These are phyloP conservation scores for Helichrysum umbraculigerum DNA, from an alignment of 129 eudicot species.

Conservation along the genomic window DNA sequence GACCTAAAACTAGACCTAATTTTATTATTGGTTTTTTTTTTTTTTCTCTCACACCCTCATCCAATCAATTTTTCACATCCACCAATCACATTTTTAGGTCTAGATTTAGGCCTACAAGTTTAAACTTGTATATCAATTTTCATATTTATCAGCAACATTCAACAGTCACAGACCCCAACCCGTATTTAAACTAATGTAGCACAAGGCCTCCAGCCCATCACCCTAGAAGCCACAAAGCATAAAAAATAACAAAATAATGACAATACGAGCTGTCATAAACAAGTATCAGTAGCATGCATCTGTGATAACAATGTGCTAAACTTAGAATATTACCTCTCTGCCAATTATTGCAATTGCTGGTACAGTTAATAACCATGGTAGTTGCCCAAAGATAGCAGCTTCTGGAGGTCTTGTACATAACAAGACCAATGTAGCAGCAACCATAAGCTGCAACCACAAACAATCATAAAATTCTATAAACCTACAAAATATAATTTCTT, in stretches of 20 bases:
- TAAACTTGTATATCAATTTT: too few relatives aligned
- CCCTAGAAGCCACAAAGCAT: background rate
- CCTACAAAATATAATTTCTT: background rate
- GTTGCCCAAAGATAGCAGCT: constrained; percentile 63
- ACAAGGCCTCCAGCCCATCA: background rate
- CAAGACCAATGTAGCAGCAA: constrained; percentile 89
- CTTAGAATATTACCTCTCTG: constrained; percentile 66
- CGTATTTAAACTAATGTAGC: background rate
- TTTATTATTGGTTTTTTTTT: too few relatives aligned
- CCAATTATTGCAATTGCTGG: constrained; percentile 93
- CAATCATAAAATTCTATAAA: constrained; percentile 20
- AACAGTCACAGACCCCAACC: background rate
- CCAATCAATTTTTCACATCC: too few relatives aligned
- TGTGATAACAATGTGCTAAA: constrained; percentile 11
- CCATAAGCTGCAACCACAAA: constrained; percentile 80
- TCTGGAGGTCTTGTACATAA: constrained; percentile 86
- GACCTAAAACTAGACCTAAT: too few relatives aligned
- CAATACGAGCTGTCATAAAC: background rate
- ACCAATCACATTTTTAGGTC: too few relatives aligned
- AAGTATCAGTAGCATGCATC: constrained; percentile 7
- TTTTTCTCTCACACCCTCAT: too few relatives aligned
- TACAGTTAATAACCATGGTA: constrained; percentile 86
- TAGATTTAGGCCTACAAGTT: too few relatives aligned
- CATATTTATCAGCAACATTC: background rate
- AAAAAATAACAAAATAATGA: constrained; percentile 1